phyloP scores from a whole-genome alignment of 177 flowering plant genomes.

The Vitis hybrid region DNA sequence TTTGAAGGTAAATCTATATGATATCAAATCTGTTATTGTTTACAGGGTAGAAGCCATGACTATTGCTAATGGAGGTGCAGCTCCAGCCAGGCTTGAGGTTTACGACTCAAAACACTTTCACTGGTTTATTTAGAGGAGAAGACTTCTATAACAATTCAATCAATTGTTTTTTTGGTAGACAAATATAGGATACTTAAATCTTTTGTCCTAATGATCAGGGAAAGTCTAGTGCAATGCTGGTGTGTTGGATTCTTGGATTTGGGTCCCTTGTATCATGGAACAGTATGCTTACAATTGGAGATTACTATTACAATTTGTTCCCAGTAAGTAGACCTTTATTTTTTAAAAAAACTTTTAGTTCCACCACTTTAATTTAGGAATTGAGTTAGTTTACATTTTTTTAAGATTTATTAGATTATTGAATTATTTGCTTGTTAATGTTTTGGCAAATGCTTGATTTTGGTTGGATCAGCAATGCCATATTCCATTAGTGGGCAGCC shows the following conservation, averaged over 20 bases:
- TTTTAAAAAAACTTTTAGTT: no score
- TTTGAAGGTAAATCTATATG: no score
- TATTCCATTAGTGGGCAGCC: no score
- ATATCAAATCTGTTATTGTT: background rate
- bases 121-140: background rate
- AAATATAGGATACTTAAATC: background rate
- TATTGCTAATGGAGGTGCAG: conserved; percentile 7
- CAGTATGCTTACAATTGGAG: conserved; percentile 45
- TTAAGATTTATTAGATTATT: no score
- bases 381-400: no score
- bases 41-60: conserved; percentile 24
- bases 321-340: conserved; percentile 24
- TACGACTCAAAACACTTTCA: conserved; percentile 5
- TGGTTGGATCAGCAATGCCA: no score
- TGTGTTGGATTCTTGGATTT: conserved; percentile 69
- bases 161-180: background rate
- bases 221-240: conserved; percentile 32
- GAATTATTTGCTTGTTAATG: background rate
- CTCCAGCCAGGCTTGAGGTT: conserved; percentile 43
- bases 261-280: conserved; percentile 68
- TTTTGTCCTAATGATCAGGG: conserved; percentile 43
- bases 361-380: no score
- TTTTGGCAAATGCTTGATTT: no score
- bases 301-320: conserved; percentile 38
- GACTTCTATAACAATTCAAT: no score